These are phyloP conservation scores for Parathielavia appendiculata DNA, from an alignment of 495 filamentous ascomycete genomes.

Conservation along the genomic window DNA sequence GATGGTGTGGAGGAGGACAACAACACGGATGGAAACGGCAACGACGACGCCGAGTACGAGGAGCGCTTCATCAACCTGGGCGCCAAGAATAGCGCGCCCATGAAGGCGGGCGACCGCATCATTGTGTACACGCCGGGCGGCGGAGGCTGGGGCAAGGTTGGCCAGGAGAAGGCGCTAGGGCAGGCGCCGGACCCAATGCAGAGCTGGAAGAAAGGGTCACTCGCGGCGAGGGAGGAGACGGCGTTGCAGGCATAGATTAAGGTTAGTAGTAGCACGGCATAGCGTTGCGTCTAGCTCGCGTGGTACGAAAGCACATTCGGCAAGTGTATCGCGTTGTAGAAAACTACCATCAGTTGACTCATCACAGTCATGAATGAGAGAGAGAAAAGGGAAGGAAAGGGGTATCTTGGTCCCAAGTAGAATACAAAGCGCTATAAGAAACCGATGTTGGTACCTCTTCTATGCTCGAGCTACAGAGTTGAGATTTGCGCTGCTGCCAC, in stretches of 20 bases:
- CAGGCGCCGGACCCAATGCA: constrained; percentile 49
- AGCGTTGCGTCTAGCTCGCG: too few species aligned
- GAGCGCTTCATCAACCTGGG: constrained; percentile 76
- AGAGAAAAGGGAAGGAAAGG: neutral
- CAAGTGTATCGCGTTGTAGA: too few species aligned
- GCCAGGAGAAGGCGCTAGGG: constrained; percentile 45
- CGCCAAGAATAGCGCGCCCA: constrained; percentile 87
- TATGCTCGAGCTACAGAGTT: too few species aligned
- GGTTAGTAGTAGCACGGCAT: too few species aligned
- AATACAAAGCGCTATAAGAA: too few species aligned
- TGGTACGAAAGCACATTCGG: too few species aligned
- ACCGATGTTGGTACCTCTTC: too few species aligned
- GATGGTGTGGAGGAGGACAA: constrained; percentile 31
- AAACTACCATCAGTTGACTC: too few species aligned
- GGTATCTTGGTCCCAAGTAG: too few species aligned
- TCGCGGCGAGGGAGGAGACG: constrained; percentile 50
- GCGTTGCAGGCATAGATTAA: constrained; percentile 44
- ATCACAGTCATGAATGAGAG: neutral
- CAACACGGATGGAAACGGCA: too few species aligned
- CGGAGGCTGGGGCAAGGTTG: constrained; percentile 64
- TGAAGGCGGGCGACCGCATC: constrained; percentile 81
- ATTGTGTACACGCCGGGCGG: constrained; percentile 68
- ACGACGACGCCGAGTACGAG: constrained; percentile 47
- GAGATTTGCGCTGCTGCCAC: too few species aligned
- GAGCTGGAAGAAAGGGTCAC: constrained; percentile 57